Percentiles rank a stretch among this genome's conserved stretches.
phyloP scores from a whole-genome alignment of 306 rosid species.

The Glycyrrhiza uralensis region DNA sequence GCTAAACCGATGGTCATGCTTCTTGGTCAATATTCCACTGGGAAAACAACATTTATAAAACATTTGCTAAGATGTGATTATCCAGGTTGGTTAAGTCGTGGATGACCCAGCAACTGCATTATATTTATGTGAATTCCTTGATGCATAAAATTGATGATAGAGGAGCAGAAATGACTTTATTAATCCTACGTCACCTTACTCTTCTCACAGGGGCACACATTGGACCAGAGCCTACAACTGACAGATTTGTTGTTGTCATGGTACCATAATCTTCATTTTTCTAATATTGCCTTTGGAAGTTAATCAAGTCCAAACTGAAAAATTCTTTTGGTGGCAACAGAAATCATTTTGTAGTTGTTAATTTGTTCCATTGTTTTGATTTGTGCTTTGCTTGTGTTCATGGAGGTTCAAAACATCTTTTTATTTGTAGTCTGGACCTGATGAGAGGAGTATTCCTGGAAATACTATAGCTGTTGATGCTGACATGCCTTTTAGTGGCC shows the following conservation, averaged over 20 bases:
- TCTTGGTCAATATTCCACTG: conserved; percentile 96
- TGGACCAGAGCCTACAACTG: conserved; percentile 99
- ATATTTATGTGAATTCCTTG: conserved; percentile 15
- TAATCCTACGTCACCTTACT: not conserved
- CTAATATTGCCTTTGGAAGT: not conserved
- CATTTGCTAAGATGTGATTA: conserved; percentile 74
- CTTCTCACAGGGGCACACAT: conserved; percentile 78
- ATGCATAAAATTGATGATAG: not conserved
- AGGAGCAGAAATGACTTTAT: not conserved
- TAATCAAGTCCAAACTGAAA: not conserved
- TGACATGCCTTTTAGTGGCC: conserved; percentile 85
- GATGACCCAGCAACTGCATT: conserved; percentile 6
- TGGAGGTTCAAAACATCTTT: conserved; percentile 9
- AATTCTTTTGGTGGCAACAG: not conserved
- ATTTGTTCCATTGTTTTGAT: not conserved
- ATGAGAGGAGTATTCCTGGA: conserved; percentile 97
- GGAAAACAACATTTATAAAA: conserved; percentile 92
- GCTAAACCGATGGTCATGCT: conserved; percentile 98
- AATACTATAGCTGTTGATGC: conserved; percentile 92
- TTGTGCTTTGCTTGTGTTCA: conserved; percentile 4
- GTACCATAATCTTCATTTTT: conserved; percentile 38
- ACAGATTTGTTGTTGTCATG: conserved; percentile 94
- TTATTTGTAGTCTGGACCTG: conserved; percentile 76
- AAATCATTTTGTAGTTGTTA: not conserved
- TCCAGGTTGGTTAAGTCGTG: conserved; percentile 66